phyloP scores from a whole-genome alignment of 257 asterid genomes.

The Voacanga thouarsii region DNA sequence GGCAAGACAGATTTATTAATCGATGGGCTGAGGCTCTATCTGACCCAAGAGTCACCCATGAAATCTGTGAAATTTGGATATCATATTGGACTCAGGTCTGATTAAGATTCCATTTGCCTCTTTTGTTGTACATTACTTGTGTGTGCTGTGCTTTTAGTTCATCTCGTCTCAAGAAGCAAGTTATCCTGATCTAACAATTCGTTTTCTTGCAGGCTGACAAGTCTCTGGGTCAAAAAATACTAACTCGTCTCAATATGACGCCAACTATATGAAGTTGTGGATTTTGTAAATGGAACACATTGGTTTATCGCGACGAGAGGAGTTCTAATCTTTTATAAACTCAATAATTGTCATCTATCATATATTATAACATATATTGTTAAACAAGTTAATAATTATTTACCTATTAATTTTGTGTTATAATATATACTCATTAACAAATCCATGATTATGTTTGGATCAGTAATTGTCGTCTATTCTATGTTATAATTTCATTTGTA shows the following conservation, averaged over 20 bases:
- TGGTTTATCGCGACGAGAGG: conserved; percentile 4
- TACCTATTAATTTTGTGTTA: too few relatives aligned
- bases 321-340: too few relatives aligned
- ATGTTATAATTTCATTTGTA: too few relatives aligned
- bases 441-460: too few relatives aligned
- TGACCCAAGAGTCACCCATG: conserved; percentile 46
- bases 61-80: conserved; percentile 42
- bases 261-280: conserved; percentile 58
- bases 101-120: neutral
- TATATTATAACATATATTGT: too few relatives aligned
- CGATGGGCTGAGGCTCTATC: conserved; percentile 47
- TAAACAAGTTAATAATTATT: too few relatives aligned
- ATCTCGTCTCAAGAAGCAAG: neutral
- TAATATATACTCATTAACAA: too few relatives aligned
- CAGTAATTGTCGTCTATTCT: too few relatives aligned
- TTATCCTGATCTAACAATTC: neutral
- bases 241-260: conserved; percentile 57
- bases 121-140: neutral
- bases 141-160: neutral
- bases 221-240: conserved; percentile 68
- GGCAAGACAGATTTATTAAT: conserved; percentile 46
- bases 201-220: conserved; percentile 50
- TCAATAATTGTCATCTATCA: too few relatives aligned
- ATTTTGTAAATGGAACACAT: neutral
- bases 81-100: conserved; percentile 43